These are phyloP conservation scores for Platanthera guangdongensis DNA, from an alignment of 106 monocot species.

Conservation along the genomic window DNA sequence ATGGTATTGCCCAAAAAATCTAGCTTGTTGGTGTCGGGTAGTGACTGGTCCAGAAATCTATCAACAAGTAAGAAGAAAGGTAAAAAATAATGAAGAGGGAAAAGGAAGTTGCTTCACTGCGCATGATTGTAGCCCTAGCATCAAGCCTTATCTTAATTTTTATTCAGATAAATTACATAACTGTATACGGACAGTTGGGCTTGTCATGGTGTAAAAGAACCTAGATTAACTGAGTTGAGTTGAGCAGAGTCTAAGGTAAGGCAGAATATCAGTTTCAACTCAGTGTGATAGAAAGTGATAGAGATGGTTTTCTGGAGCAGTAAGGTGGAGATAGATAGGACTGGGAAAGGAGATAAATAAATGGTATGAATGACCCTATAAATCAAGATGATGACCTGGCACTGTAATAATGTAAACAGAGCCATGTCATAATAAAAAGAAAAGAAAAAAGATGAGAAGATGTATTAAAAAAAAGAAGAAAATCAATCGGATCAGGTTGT, in stretches of 20 bases:
- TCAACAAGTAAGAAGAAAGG: slow-evolving; percentile 5
- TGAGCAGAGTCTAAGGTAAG: neutral
- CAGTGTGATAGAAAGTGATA: neutral
- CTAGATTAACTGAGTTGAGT: neutral
- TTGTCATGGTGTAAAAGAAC: neutral
- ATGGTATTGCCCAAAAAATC: slow-evolving; percentile 27
- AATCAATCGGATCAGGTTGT: neutral
- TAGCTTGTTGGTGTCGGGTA: slow-evolving; percentile 17
- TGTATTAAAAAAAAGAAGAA: neutral
- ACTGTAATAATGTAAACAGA: neutral
- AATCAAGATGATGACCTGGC: neutral
- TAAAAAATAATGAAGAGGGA: neutral
- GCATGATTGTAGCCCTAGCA: neutral
- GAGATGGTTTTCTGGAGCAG: neutral
- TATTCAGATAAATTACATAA: neutral
- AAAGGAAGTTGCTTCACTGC: neutral
- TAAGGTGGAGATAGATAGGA: neutral
- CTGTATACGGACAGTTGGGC: neutral
- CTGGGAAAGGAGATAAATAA: neutral
- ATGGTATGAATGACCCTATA: neutral
- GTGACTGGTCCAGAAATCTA: slow-evolving; percentile 30
- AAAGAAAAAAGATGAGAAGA: neutral
- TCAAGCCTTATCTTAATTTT: neutral
- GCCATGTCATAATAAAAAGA: neutral
- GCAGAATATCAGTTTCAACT: too few species aligned